A percentile compares a stretch with the other conserved stretches of the same genome.
Evolutionary conservation across 495 filamentous ascomycete genomes (phyloP).

Genomic region (Oidiodendron maius): DNA sequence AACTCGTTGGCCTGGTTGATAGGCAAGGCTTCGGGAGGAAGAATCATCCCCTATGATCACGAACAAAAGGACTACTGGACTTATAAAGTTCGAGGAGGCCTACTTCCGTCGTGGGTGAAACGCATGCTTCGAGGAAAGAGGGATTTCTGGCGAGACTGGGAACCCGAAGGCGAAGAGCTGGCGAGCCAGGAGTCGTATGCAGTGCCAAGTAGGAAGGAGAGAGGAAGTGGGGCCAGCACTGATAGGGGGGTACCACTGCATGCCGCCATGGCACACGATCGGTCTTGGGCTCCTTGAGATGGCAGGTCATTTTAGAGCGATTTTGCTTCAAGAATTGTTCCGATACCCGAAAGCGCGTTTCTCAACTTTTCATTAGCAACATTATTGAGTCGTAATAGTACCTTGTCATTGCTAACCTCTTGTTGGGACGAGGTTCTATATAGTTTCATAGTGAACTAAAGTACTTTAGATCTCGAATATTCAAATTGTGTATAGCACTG

Average conservation of each 20-base stretch:
- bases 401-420: too few species aligned
- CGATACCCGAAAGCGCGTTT: too few species aligned
- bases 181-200: slow-evolving; percentile 13
- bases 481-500: too few species aligned
- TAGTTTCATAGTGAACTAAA: too few species aligned
- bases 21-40: slow-evolving; percentile 54
- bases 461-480: too few species aligned
- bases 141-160: slow-evolving; percentile 52
- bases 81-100: slow-evolving; percentile 58
- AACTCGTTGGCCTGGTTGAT: slow-evolving; percentile 62
- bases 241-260: not conserved
- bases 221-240: slow-evolving; percentile 7
- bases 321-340: too few species aligned
- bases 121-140: slow-evolving; percentile 56
- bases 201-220: slow-evolving; percentile 4
- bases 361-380: too few species aligned
- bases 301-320: too few species aligned
- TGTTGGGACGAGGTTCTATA: too few species aligned
- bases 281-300: slow-evolving; percentile 5
- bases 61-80: slow-evolving; percentile 69
- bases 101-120: slow-evolving; percentile 64
- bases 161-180: slow-evolving; percentile 19
- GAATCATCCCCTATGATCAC: slow-evolving; percentile 67
- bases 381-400: too few species aligned
- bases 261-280: not conserved